Evolutionary conservation across 2,329 filamentous ascomycete genomes (phyloP).

Genomic region (Beauveria australis): DNA sequence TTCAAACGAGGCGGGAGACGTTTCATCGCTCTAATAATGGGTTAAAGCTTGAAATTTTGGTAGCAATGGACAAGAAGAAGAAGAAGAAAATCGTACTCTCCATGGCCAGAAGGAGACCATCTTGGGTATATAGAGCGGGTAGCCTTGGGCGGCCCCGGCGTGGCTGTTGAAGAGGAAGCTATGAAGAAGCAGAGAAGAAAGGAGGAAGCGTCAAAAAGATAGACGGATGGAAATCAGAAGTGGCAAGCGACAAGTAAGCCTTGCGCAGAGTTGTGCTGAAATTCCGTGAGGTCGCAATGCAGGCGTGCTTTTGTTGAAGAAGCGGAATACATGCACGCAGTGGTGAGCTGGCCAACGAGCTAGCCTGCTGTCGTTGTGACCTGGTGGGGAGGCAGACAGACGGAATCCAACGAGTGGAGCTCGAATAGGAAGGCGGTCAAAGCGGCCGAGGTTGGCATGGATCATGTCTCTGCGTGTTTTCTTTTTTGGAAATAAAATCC

Average conservation of each 20-base stretch:
- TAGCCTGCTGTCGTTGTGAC: background rate
- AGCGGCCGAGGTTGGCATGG: background rate
- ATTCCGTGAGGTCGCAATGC: background rate
- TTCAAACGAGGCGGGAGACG: constrained; percentile 86
- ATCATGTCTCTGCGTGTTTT: too few species aligned
- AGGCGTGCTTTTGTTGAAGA: too few species aligned
- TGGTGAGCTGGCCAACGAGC: constrained; percentile 2
- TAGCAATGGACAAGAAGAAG: background rate
- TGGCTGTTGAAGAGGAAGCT: background rate
- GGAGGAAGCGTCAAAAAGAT: too few species aligned
- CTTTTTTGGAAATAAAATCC: too few species aligned
- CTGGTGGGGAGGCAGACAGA: background rate
- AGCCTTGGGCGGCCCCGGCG: background rate
- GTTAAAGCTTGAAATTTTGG: constrained; percentile 10
- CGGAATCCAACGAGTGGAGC: background rate
- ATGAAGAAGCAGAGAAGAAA: too few species aligned
- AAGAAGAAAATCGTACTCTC: constrained; percentile 45
- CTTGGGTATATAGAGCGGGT: background rate
- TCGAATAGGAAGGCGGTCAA: background rate
- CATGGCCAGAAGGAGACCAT: constrained; percentile 88
- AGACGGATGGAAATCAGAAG: too few species aligned
- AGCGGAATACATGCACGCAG: too few species aligned
- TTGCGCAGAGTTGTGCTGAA: background rate
- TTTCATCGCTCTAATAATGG: constrained; percentile 59
- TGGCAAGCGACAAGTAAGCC: background rate